A percentile compares a stretch with the other conserved stretches of the same genome.
These are phyloP conservation scores for Escallonia rubra DNA, from an alignment of 129 eudicot genomes.

Conservation along the genomic window DNA sequence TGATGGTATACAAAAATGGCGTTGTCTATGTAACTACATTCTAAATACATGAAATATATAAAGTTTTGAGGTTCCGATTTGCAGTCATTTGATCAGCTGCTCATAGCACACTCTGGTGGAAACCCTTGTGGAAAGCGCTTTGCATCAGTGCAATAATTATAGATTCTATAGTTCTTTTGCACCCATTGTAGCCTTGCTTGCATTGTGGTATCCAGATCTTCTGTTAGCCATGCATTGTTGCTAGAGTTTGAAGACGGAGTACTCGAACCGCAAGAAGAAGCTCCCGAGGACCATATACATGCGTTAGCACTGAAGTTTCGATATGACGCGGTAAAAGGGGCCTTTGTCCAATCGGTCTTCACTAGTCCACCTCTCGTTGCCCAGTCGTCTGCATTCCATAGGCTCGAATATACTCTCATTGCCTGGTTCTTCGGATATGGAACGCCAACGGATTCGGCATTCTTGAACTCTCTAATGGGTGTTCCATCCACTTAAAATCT, in stretches of 20 bases:
- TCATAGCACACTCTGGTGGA: constrained; percentile 4
- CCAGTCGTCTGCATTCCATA: constrained; percentile 17
- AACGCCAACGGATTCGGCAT: constrained; percentile 1
- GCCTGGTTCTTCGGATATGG: constrained; percentile 17
- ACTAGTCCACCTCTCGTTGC: constrained; percentile 17
- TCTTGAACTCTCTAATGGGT: constrained; percentile 18
- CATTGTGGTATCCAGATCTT: constrained; percentile 39
- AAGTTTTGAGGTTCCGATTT: too few relatives aligned
- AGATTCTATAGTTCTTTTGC: constrained; percentile 59
- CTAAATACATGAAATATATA: too few relatives aligned
- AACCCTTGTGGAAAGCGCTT: constrained; percentile 26
- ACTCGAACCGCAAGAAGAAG: too few relatives aligned
- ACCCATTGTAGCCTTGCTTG: constrained; percentile 49
- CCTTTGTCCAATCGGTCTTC: constrained; percentile 13
- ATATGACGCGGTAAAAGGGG: constrained; percentile 12
- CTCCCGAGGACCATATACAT: neutral
- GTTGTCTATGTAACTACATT: too few relatives aligned
- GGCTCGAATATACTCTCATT: constrained; percentile 13
- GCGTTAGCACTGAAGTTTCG: constrained; percentile 7
- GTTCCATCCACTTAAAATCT: constrained; percentile 18
- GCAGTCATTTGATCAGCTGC: too few relatives aligned
- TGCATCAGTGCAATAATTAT: constrained; percentile 48
- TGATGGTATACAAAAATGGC: too few relatives aligned
- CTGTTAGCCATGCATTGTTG: constrained; percentile 38
- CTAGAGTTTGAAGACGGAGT: constrained; percentile 25